Evolutionary conservation across 116 monocot species (phyloP).

Genomic region (Zostera marina): DNA sequence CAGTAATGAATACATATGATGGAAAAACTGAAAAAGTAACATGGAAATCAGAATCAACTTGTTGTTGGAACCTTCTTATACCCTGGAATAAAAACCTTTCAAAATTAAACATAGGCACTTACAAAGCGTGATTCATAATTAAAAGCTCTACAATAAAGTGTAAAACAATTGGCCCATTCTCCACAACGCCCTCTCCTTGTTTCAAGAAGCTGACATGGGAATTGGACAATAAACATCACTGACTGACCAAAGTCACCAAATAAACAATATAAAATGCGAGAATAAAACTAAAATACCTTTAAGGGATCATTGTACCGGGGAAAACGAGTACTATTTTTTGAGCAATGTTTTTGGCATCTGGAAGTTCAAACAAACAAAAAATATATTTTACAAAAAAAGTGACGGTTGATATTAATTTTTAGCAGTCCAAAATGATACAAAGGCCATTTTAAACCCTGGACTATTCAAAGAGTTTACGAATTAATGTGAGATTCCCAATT

Average conservation of each 20-base stretch:
- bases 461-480: no score
- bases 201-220: conserved; percentile 64
- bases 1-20: no score
- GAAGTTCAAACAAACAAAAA: conserved; percentile 2
- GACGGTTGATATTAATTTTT: no score
- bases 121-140: conserved; percentile 88
- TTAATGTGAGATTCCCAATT: no score
- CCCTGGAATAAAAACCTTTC: no score
- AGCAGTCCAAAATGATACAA: no score
- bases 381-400: no score
- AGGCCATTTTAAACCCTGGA: no score
- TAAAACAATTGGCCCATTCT: conserved; percentile 99
- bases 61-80: no score
- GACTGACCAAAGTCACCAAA: not conserved
- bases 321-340: conserved; percentile 47
- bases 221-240: not conserved
- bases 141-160: conserved; percentile 87
- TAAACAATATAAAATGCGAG: not conserved
- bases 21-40: no score
- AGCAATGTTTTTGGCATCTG: conserved; percentile 55
- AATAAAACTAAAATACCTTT: conserved; percentile 30
- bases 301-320: conserved; percentile 78
- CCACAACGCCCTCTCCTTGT: conserved; percentile 93
- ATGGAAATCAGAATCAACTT: no score
- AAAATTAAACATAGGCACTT: conserved; percentile 9